Conservation (phyloP, 2,329 filamentous ascomycete genomes). For the Claviceps cyperi region DNA sequence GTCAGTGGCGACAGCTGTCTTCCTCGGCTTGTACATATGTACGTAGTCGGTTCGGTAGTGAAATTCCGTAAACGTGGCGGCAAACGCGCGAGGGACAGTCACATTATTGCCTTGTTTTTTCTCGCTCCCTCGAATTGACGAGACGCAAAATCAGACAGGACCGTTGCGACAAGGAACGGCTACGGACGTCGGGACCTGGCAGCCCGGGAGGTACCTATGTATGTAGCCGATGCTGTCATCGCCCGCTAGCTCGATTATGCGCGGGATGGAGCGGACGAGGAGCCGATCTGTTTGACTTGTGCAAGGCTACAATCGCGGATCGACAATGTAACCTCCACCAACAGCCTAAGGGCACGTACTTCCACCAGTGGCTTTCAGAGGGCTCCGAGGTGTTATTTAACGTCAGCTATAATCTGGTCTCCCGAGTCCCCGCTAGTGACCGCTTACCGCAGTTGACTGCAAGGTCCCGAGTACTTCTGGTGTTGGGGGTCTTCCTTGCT, state of each 20-base stretch:
- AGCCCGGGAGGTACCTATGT: background rate
- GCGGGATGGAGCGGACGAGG: too few relatives aligned
- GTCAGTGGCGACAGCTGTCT: too few relatives aligned
- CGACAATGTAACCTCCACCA: background rate
- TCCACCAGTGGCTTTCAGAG: background rate
- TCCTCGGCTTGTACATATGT: too few relatives aligned
- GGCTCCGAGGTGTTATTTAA: background rate
- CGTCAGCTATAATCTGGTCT: background rate
- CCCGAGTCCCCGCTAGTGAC: background rate
- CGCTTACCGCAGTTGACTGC: too few relatives aligned
- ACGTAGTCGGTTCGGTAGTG: too few relatives aligned
- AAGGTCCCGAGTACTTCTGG: too few relatives aligned
- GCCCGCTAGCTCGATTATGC: background rate
- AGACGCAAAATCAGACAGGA: too few relatives aligned
- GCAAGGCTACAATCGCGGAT: background rate
- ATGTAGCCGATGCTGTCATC: background rate
- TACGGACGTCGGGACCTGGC: background rate
- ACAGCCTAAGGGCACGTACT: background rate
- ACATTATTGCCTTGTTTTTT: background rate
- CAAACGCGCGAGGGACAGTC: background rate
- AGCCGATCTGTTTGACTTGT: background rate
- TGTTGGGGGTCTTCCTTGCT: background rate
- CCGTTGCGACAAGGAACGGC: too few relatives aligned
- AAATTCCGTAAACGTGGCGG: background rate
- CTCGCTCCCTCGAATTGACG: background rate